Evolutionary conservation across 2,329 filamentous ascomycete genomes (phyloP).

Genomic region (Stachybotrys chlorohalonatus): DNA sequence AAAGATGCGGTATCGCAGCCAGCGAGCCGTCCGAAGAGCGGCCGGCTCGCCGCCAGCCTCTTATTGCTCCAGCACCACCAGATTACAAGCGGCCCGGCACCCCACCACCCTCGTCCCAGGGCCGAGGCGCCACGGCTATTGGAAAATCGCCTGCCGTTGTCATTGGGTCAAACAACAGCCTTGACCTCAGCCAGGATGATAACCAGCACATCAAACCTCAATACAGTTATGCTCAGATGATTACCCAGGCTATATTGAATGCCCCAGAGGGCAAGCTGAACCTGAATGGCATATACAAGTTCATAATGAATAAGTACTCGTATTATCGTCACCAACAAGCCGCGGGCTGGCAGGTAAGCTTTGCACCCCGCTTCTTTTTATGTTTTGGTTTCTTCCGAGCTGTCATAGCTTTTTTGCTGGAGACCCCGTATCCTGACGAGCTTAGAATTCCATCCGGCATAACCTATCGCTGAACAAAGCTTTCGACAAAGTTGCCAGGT

Average conservation of each 20-base stretch:
- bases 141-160: constrained; percentile 25
- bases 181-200: constrained; percentile 73
- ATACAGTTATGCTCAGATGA: constrained; percentile 94
- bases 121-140: constrained; percentile 7
- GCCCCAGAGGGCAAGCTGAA: constrained; percentile 83
- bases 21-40: constrained; percentile 17
- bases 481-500: constrained; percentile 86
- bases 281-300: constrained; percentile 85
- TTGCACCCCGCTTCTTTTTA: neutral
- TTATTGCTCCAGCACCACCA: constrained; percentile 50
- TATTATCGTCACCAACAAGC: constrained; percentile 76
- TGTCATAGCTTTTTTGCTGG: neutral
- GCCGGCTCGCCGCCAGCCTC: constrained; percentile 29
- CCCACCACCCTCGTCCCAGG: constrained; percentile 36
- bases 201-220: constrained; percentile 91
- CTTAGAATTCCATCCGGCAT: constrained; percentile 86
- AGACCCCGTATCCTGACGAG: neutral
- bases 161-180: constrained; percentile 35
- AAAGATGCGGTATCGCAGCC: constrained; percentile 50
- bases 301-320: constrained; percentile 83
- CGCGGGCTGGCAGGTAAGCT: constrained; percentile 80
- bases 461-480: constrained; percentile 92
- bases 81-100: constrained; percentile 54
- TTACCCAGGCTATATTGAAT: constrained; percentile 88
- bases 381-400: neutral